These are phyloP conservation scores for Pestalotiopsis sp. DNA, from an alignment of 2,329 filamentous ascomycete species.

Conservation along the genomic window DNA sequence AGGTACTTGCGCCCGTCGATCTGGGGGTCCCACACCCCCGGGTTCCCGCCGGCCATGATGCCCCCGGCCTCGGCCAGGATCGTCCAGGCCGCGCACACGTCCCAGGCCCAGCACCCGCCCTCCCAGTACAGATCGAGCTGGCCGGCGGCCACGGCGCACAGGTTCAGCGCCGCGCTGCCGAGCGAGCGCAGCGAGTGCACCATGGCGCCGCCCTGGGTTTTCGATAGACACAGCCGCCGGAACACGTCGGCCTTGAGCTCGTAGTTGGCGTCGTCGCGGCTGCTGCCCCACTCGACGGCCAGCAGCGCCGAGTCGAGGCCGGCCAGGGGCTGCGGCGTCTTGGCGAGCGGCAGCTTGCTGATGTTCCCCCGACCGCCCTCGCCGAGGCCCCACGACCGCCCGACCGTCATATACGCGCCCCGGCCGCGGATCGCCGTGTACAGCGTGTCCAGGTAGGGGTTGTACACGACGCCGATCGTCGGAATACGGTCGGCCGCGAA, in stretches of 20 bases:
- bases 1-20: constrained; percentile 65
- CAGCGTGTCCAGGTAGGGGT: constrained; percentile 71
- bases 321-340: constrained; percentile 56
- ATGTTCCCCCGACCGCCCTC: constrained; percentile 38
- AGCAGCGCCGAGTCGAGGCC: constrained; percentile 67
- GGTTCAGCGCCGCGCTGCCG: constrained; percentile 75
- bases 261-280: constrained; percentile 71
- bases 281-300: constrained; percentile 74
- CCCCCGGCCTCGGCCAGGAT: constrained; percentile 77
- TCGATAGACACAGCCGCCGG: constrained; percentile 57
- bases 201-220: constrained; percentile 71
- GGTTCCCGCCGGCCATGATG: constrained; percentile 72
- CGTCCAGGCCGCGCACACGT: constrained; percentile 81
- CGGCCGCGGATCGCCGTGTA: constrained; percentile 70
- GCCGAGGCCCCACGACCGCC: constrained; percentile 39
- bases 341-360: constrained; percentile 47
- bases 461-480: constrained; percentile 76
- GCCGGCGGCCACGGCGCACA: constrained; percentile 73
- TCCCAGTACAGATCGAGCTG: constrained; percentile 80
- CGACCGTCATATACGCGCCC: constrained; percentile 64
- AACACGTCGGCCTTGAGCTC: constrained; percentile 71
- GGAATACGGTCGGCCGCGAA: constrained; percentile 66
- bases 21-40: constrained; percentile 68
- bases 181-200: constrained; percentile 73
- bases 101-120: constrained; percentile 84